phyloP scores from a whole-genome alignment of 495 filamentous ascomycete genomes.

The Neurospora tetrasperma region DNA sequence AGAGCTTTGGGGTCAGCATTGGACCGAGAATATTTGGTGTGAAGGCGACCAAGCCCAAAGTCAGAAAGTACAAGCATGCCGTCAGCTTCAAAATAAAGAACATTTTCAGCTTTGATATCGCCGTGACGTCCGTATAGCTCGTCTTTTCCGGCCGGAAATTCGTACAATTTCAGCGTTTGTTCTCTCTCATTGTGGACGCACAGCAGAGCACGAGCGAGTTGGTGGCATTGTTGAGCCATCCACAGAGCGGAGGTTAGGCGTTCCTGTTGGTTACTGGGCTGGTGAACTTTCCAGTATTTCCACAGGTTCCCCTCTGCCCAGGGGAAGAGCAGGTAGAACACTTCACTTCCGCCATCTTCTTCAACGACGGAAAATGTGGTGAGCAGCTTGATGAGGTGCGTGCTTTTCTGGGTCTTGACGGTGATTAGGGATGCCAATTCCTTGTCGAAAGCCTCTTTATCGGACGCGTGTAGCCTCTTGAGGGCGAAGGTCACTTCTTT shows the following conservation, averaged over 20 bases:
- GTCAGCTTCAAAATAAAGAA: neutral
- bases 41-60: neutral
- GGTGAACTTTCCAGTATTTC: neutral
- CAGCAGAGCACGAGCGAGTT: neutral
- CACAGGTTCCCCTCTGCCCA: neutral
- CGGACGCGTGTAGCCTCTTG: neutral
- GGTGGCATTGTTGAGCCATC: neutral
- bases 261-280: neutral
- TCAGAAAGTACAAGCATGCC: neutral
- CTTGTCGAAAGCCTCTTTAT: neutral
- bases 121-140: constrained; percentile 1
- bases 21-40: neutral
- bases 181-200: neutral
- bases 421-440: neutral
- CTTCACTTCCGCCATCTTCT: neutral
- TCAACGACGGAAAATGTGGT: neutral
- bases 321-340: neutral
- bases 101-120: constrained; percentile 2
- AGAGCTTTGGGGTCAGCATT: neutral
- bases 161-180: neutral
- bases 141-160: neutral
- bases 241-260: neutral
- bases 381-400: neutral
- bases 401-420: neutral
- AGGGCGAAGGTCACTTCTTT: neutral